Base-by-base conservation (phyloP, 345 rosid genomes). In the Gossypium bickii region DNA sequence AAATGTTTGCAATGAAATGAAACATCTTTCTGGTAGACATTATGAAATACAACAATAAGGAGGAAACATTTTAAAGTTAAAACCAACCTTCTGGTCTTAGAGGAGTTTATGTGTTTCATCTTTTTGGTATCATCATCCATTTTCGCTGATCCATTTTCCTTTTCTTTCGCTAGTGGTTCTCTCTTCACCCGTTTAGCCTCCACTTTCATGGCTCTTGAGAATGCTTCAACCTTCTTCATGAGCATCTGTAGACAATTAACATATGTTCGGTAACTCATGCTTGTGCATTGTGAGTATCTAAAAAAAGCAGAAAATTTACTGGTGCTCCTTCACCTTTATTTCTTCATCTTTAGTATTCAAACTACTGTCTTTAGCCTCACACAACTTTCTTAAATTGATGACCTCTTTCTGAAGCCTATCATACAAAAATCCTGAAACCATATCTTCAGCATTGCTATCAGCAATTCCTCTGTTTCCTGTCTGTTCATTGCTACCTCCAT, bases 391-490 rank as follows among this genome's bases (percentile, higher is more conserved):
- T 76, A 95, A 81, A 74, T 70, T 74, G 65, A 90, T 77, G 6
- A 93, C 91, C 85, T 90, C 99, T 73, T 89, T 95, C 59, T 93
- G 98, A 80, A 91, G 85, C 65, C 87, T 90, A 53, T 95, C 99
- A 78, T 90, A 95, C 68, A 95, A 77, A 77, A 95, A 87, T 27
- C 97, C 99, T 7, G 99, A 92, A 77, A 95, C 94, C 74, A 76
- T n/a, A 78, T 95, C 94, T 71, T 85, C 79, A 12, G 24, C 63
- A 63, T 70, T 77, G 62, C 77, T 22, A 73, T 25, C 72, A 29
- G 29, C 12, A 53, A 62, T 80, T 63, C 76, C 83, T 76, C 74
- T 81, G 61, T 78, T 49, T 20, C 68, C 79, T 52, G 77, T 77
- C 6, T 79, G 85, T 12, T 74, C 89, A 58, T 78, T 67, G 61